These are phyloP conservation scores for Russula sp. DNA, from an alignment of 768 basidiomycete genomes.

Conservation along the genomic window DNA sequence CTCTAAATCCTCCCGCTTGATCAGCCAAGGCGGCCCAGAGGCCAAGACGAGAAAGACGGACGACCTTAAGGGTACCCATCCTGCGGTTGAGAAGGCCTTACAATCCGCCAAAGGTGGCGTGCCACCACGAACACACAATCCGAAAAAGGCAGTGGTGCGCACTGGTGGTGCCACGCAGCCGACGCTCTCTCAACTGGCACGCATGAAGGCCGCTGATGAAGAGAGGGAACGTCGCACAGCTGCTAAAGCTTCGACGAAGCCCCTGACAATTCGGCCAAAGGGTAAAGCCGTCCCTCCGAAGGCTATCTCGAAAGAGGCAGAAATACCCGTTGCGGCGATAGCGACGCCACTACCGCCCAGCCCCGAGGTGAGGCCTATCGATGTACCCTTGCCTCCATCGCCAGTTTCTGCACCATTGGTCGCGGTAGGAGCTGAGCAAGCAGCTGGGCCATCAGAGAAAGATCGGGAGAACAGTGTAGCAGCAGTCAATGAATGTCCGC, in stretches of 20 bases:
- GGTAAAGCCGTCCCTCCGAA: neutral
- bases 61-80: neutral
- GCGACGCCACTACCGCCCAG: conserved; percentile 5
- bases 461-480: neutral
- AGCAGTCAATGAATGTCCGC: neutral
- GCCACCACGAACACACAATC: neutral
- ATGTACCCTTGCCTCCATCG: conserved; percentile 16
- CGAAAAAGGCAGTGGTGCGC: conserved; percentile 14
- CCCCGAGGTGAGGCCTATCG: conserved; percentile 9
- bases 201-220: conserved; percentile 17
- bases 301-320: neutral
- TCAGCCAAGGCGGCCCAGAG: neutral
- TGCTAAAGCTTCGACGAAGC: conserved; percentile 10
- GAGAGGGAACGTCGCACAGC: conserved; percentile 13
- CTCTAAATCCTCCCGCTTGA: conserved; percentile 10
- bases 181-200: conserved; percentile 22
- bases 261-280: neutral
- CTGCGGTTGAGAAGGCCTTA: neutral
- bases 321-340: neutral
- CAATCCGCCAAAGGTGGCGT: neutral
- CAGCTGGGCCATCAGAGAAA: neutral
- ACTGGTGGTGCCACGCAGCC: conserved; percentile 20
- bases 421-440: neutral
- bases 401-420: neutral
- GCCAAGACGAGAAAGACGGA: neutral